Base-by-base conservation (phyloP, 352 stramenopile species). In the Phytophthora agathidicida region DNA sequence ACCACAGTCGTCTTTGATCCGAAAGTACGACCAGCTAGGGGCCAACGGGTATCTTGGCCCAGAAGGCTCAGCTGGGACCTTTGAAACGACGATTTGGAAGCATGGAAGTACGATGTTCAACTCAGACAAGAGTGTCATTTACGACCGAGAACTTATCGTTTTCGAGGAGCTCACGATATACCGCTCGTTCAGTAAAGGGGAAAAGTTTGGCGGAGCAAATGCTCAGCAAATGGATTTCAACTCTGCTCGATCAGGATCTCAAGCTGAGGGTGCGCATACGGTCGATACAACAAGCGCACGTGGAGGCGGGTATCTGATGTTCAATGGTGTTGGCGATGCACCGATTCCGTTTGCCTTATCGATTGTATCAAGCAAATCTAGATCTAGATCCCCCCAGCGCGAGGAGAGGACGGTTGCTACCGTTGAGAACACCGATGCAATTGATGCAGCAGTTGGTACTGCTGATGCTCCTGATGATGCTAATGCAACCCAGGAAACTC, bases 21-120 rank as follows among this genome's bases (percentile, higher is more conserved):
- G 68, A 51, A 93, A 93, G 58, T 95, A 93, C 33, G 86, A 93
- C 30, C 83, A 91, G 43, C 68, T 95, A 26, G 83, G 83, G 8
- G 83, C 83, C 5, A 87, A 70, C 41, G 86, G 86, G 2, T 95
- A 95, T 54, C 57, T 95, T 13, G 86, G 86, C n/a, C 82, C 80
- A 0, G 86, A 95, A 59, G 86, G 86, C 2, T 77, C 67, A 30
- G 86, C 83, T 20, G 86, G 86, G 3, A 47, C 68, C 1, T 93
- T 93, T 47, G 77, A 93, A 50, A 93, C 83, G n/a, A 86, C 80
- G 5, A 89, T 95, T 28, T 95, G 83, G 83, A 90, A 91, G 35
- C 76, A 92, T 37, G 83, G 83, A 17, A 91, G 74, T 22, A 87
- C 75, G 7, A 86, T 91, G 54, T 92, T 95, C 50, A 95, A 95